Base-by-base conservation (phyloP, 257 asterid species). In the Solanum bulbocastanum region DNA sequence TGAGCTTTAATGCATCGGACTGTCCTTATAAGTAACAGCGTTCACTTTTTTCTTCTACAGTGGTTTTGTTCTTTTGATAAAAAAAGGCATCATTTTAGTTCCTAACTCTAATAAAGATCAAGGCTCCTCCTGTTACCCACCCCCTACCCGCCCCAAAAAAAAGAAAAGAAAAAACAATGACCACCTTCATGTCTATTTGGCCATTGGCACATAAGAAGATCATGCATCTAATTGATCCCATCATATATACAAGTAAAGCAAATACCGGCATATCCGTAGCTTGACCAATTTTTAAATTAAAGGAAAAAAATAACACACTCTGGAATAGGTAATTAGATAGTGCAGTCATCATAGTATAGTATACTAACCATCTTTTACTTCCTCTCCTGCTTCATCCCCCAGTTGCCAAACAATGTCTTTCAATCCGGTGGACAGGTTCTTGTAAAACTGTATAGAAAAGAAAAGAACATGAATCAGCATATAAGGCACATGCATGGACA, bases 371-470 rank as follows among this genome's bases (percentile, higher is more conserved):
- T 83, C 85, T 74, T 76, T 90, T 66, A 69, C 89, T 88, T 89
- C 94, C 60, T 90, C 94, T 88, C 92, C 91, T 65, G 88, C 89
- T 88, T 93, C 98, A 11, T 94, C 95, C 30, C 92, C 95, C 9
- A 96, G 86, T 69, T 89, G 94, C 99, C 99, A 96, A 30, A 96
- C 98, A 27, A 96, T 91, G 89, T 96, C 99, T 90, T 96, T 94
- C 96, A 96, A 89, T 88, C 98, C 98, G 36, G 98, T 91, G 0
- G 99, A 92, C 58, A 96, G 91, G 93, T 94, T 94, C 89, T 94
- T 94, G 95, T 95, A 95, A 60, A 94, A 95, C 98, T 96, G 96
- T 88, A 74, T 22, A 86, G 35, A 35, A 10, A 87, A 40, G 60
- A 75, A 87, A 86, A 32, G 71, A 13, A 75, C 84, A 30, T 82